phyloP scores from a whole-genome alignment of 352 stramenopile genomes.

The Globisporangium orthogonon region DNA sequence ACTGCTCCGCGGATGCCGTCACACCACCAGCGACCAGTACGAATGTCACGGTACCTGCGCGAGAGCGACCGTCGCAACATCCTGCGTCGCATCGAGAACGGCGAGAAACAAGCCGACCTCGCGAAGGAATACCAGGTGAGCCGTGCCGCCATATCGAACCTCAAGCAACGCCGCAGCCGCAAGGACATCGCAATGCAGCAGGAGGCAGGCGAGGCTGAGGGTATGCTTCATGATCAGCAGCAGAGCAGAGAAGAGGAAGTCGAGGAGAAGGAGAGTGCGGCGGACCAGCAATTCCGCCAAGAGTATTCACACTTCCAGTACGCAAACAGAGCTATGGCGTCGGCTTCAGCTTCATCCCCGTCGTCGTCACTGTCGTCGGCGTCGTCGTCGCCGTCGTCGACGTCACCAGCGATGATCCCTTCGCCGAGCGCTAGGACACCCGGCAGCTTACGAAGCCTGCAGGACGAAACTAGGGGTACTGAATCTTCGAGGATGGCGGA shows the following conservation, averaged over 20 bases:
- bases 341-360: not conserved
- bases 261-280: not conserved
- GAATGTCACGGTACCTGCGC: conserved; percentile 11
- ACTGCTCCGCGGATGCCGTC: too few species aligned
- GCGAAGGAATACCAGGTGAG: conserved; percentile 64
- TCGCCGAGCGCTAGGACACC: not conserved
- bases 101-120: conserved; percentile 55
- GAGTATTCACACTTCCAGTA: not conserved
- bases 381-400: not conserved
- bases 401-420: not conserved
- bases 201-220: conserved; percentile 18
- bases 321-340: not conserved
- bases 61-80: conserved; percentile 28
- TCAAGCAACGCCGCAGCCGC: conserved; percentile 49
- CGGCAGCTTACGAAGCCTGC: not conserved
- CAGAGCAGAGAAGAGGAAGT: not conserved
- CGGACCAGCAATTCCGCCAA: not conserved
- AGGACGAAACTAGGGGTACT: not conserved
- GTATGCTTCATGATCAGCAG: not conserved
- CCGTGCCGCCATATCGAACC: conserved; percentile 58
- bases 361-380: not conserved
- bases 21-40: not conserved
- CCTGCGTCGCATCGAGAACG: conserved; percentile 40
- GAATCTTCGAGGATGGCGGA: conserved; percentile 20
- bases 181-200: conserved; percentile 33